Conservation (phyloP, 495 filamentous ascomycete genomes). For the Lentithecium fluviatile region DNA sequence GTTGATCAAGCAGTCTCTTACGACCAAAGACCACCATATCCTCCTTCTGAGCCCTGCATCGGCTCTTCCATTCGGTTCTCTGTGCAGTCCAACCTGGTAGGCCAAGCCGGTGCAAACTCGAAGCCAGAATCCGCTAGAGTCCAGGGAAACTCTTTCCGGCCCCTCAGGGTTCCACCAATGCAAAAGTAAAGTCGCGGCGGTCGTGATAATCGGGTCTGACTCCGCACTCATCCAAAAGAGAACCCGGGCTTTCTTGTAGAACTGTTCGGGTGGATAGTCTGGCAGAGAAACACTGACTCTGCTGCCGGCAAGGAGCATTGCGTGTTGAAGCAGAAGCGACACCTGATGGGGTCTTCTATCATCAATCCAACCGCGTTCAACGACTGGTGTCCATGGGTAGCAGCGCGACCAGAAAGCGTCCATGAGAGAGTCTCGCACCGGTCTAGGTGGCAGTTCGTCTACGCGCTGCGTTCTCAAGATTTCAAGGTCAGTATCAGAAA, state of each 20-base stretch:
- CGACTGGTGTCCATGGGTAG: conserved; percentile 33
- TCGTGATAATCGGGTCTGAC: conserved; percentile 29
- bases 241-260: conserved; percentile 30
- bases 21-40: conserved; percentile 35
- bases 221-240: conserved; percentile 37
- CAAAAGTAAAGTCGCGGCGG: conserved; percentile 22
- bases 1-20: conserved; percentile 34
- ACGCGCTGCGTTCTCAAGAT: no score
- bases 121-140: conserved; percentile 35
- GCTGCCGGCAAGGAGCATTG: conserved; percentile 31
- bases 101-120: conserved; percentile 26
- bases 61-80: conserved; percentile 18
- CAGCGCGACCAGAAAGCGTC: conserved; percentile 34
- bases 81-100: conserved; percentile 34
- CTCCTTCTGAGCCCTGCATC: conserved; percentile 25
- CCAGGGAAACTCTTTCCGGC: conserved; percentile 30
- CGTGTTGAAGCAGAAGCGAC: conserved; percentile 26
- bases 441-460: conserved; percentile 28
- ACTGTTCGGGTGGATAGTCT: conserved; percentile 27
- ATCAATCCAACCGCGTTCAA: conserved; percentile 30
- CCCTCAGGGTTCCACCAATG: conserved; percentile 37
- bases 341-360: conserved; percentile 14
- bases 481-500: no score
- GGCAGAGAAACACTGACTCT: conserved; percentile 25
- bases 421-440: conserved; percentile 28